Base-by-base conservation (phyloP, 768 basidiomycete species). In the Calocera viscosa region DNA sequence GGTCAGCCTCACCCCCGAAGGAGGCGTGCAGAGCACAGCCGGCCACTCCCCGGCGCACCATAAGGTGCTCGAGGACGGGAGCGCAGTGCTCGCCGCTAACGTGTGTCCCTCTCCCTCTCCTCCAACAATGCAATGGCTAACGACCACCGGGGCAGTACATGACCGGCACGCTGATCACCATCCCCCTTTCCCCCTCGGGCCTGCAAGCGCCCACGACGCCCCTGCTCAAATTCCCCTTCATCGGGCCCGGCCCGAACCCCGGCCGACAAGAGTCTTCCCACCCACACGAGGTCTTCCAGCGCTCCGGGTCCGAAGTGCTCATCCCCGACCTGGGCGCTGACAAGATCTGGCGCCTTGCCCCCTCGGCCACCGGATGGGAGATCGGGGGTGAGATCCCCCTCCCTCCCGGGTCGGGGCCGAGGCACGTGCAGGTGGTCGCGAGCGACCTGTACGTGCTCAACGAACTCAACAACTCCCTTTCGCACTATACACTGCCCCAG, bases 281-380 rank as follows among this genome's bases (percentile, higher is more conserved):
- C 72, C 88, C 89, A 0, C 91, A 93, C 76, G 88, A 92, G 71
- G 83, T 86, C 35, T 72, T 81, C 67, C 71, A 85, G 16, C 80
- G 83, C 41, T 74, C 80, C 33, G 75, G 77, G 19, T 77, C 80
- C 30, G 87, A 89, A 69, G 75, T 92, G 14, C 80, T 91, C 49
- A 80, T 90, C 1, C 84, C 89, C 0, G 90, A 93, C 74, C 78
- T 94, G 5, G 91, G 91, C 2, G 80, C 83, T 1, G 91, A 93
- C 73, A 80, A 80, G 65, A 81, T 90, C 17, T 85, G 82, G 76
- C 78, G 82, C 66, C 77, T 87, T 67, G 77, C 76, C 70, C 81
- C 83, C 72, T 74, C 69, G 53, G 35, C 68, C 1, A 75, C 75
- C 1, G 73, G 71, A 33, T 86, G 89, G 84, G 73, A 75, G 22